Percentiles rank a stretch among this genome's conserved stretches.
These are phyloP conservation scores for Graphium sp. DNA, from an alignment of 2,329 filamentous ascomycete species.

Conservation along the genomic window DNA sequence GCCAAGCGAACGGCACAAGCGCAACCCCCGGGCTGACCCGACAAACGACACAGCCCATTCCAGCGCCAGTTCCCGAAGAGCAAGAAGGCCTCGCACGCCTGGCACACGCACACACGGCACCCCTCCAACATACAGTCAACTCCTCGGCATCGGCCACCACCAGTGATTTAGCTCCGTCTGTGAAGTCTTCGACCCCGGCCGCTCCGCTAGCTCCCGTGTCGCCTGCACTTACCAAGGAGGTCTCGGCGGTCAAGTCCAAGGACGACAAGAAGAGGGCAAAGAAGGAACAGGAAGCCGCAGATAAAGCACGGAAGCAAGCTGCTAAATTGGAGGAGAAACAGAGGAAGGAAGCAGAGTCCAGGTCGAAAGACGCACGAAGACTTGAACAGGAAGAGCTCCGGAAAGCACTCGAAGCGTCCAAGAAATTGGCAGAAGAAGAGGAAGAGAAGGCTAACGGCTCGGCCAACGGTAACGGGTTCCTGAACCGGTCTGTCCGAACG, in stretches of 20 bases:
- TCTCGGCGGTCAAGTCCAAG: constrained; percentile 22
- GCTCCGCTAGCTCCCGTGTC: constrained; percentile 7
- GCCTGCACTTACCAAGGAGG: constrained; percentile 2
- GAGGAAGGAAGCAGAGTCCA: constrained; percentile 35
- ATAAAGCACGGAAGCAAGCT: constrained; percentile 40
- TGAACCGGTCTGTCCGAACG: constrained; percentile 52
- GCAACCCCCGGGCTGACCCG: constrained; percentile 22
- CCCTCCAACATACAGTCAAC: constrained; percentile 15
- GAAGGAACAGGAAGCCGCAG: constrained; percentile 42
- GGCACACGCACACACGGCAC: constrained; percentile 50
- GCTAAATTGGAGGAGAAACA: constrained; percentile 20
- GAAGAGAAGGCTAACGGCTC: constrained; percentile 20
- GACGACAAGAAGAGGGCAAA: constrained; percentile 50
- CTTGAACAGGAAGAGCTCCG: constrained; percentile 3
- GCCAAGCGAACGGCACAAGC: constrained; percentile 22
- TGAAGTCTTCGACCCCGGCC: constrained; percentile 1
- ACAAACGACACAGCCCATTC: constrained; percentile 30
- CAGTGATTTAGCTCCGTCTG: constrained; percentile 1
- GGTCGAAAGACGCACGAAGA: constrained; percentile 23
- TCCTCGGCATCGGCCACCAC: constrained; percentile 1
- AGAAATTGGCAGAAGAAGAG: constrained; percentile 27
- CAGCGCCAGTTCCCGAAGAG: constrained; percentile 25
- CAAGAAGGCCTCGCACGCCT: constrained; percentile 39
- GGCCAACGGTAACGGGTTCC: constrained; percentile 24
- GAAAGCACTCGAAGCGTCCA: constrained; percentile 3